Base-by-base conservation (phyloP, 2,329 filamentous ascomycete species). In the Fonsecaea erecta region DNA sequence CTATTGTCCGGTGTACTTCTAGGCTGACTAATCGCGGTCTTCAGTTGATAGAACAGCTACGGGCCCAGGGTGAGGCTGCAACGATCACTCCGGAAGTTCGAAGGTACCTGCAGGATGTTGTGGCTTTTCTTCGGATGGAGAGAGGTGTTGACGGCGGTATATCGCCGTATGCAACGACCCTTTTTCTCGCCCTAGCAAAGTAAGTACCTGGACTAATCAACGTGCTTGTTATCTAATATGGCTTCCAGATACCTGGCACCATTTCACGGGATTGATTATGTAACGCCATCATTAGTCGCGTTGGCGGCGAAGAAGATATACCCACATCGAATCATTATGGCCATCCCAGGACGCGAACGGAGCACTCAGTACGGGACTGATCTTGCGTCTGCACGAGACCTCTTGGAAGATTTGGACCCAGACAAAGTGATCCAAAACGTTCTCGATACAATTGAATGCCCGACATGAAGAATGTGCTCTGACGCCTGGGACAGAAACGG, bases 291-390 rank as follows among this genome's bases (percentile, higher is more conserved):
- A 0, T 84, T 98, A 28, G 89, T 97, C 21, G 87, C 84, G 7
- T 82, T 99, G 52, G 95, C 95, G 4, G 88, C 90, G 1, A 87
- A 87, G 66, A 98, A 98, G 79, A 85, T 96, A 26, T 99, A 96
- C 74, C 83, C 90, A 18, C 95, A 99, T 78, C 88, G 93, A 8
- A 87, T 99, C 34, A 78, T 85, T 14, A 84, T 97, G 62, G 86
- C 90, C 0, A 78, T 79, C 1, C 84, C 91, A 0, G 84, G 87
- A 67, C 86, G 88, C 63, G 95, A 98, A 79, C 84, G 93, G 54
- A 97, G 93, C 75, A 85, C 97, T 81, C 92, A 97, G 76, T 99
- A 96, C 88, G 95, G 95, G 0, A 97, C 94, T 76, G 88, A 90
- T 60, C 71, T 90, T 0, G 82, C 84, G 32, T 90, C 90, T 3